A percentile compares a stretch with the other conserved stretches of the same genome.
Conservation (phyloP, 306 rosid genomes). For the Quillaja saponaria region DNA sequence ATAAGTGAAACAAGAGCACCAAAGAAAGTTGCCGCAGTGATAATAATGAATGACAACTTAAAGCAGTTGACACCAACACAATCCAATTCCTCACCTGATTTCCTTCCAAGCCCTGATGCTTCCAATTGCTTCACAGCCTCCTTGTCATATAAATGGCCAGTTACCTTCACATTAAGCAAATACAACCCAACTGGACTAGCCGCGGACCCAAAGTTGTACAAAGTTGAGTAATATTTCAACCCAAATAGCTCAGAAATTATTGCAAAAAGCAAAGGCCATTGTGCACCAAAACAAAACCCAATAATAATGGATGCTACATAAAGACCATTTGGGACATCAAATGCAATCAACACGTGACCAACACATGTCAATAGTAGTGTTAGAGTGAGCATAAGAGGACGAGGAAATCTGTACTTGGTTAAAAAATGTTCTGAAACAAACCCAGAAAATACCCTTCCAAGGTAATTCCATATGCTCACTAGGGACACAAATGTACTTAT, state of each 20-base stretch:
- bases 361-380: conserved; percentile 47
- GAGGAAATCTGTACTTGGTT: conserved; percentile 43
- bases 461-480: conserved; percentile 62
- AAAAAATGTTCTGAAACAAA: conserved; percentile 47
- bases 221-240: conserved; percentile 41
- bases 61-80: conserved; percentile 36
- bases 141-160: conserved; percentile 38
- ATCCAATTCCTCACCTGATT: conserved; percentile 32
- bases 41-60: conserved; percentile 35
- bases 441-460: conserved; percentile 53
- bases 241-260: conserved; percentile 47
- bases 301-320: conserved; percentile 39
- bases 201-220: conserved; percentile 35
- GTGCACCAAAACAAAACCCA: conserved; percentile 42
- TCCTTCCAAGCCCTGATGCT: conserved; percentile 28
- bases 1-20: conserved; percentile 35
- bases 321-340: conserved; percentile 43
- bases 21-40: conserved; percentile 27
- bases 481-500: conserved; percentile 51
- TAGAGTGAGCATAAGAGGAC: conserved; percentile 50
- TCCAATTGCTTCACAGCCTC: conserved; percentile 41
- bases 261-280: conserved; percentile 37
- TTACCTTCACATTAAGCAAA: conserved; percentile 39
- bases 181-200: conserved; percentile 46
- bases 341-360: conserved; percentile 58